Conservation (phyloP, 116 monocot genomes). For the Dioscorea cayenensis region DNA sequence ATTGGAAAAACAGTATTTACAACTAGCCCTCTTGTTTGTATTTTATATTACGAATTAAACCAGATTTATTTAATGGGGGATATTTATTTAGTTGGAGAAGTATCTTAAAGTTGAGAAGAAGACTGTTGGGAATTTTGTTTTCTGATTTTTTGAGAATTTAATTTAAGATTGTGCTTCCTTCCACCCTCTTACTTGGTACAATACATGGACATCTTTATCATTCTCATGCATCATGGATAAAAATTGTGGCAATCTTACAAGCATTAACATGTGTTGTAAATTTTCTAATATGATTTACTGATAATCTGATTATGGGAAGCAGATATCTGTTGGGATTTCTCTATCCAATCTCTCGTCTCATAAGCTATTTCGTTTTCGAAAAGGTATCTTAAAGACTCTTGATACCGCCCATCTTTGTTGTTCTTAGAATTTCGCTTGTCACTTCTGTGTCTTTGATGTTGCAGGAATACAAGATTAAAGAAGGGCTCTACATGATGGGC, state of each 20-base stretch:
- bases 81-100: too few relatives aligned
- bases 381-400: slow-evolving; percentile 35
- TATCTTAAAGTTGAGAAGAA: too few relatives aligned
- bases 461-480: slow-evolving; percentile 92
- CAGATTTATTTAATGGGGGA: too few relatives aligned
- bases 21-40: too few relatives aligned
- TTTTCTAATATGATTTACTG: background rate
- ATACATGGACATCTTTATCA: too few relatives aligned
- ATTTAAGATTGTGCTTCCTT: too few relatives aligned
- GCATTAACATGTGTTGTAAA: background rate
- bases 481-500: slow-evolving; percentile 92
- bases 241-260: background rate
- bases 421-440: slow-evolving; percentile 3
- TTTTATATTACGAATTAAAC: too few relatives aligned
- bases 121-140: too few relatives aligned
- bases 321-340: slow-evolving; percentile 91
- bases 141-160: too few relatives aligned
- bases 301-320: slow-evolving; percentile 7
- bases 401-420: background rate
- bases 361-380: slow-evolving; percentile 79
- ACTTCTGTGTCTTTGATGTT: slow-evolving; percentile 6
- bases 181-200: too few relatives aligned
- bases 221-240: too few relatives aligned
- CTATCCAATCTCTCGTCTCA: slow-evolving; percentile 77
- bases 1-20: too few relatives aligned